A percentile compares a stretch with the other conserved stretches of the same genome.
Conservation (phyloP, 352 stramenopile genomes). For the Globisporangium megalacanthum region DNA sequence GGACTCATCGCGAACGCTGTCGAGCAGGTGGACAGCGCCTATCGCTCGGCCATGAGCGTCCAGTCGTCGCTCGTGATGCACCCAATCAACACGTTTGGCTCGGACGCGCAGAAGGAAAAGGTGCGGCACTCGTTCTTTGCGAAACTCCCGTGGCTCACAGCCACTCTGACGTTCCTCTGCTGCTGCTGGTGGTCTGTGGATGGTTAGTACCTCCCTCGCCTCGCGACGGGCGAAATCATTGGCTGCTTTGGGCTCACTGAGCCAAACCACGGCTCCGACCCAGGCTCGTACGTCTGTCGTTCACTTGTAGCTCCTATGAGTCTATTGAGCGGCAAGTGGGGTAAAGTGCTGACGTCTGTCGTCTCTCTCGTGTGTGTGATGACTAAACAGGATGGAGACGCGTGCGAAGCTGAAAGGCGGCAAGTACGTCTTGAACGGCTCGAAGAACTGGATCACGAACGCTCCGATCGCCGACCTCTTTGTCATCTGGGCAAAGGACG, state of each 20-base stretch:
- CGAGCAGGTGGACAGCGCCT: constrained; percentile 95
- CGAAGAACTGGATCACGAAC: constrained; percentile 97
- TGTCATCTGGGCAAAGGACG: constrained; percentile 96
- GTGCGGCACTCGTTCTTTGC: constrained; percentile 16
- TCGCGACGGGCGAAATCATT: constrained; percentile 94
- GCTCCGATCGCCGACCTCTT: constrained; percentile 96
- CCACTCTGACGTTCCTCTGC: not conserved
- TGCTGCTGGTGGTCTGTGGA: not conserved
- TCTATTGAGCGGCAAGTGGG: not conserved
- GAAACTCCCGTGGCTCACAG: not conserved
- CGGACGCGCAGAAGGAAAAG: constrained; percentile 94
- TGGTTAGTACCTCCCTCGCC: constrained; percentile 89
- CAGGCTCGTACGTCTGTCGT: constrained; percentile 53
- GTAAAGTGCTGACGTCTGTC: not conserved
- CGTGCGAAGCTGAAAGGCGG: constrained; percentile 79
- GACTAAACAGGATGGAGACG: constrained; percentile 89
- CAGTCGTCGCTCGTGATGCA: constrained; percentile 98
- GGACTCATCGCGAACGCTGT: constrained; percentile 96
- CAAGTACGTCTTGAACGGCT: constrained; percentile 96
- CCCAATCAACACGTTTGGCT: constrained; percentile 97
- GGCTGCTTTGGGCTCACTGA: constrained; percentile 98
- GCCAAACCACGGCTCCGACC: constrained; percentile 97
- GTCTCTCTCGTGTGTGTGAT: not conserved
- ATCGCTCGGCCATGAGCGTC: constrained; percentile 96
- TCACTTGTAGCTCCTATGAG: not conserved